Percentiles rank a stretch among this genome's conserved stretches.
Evolutionary conservation across 345 rosid species (phyloP).

Genomic region (Viola odorata): DNA sequence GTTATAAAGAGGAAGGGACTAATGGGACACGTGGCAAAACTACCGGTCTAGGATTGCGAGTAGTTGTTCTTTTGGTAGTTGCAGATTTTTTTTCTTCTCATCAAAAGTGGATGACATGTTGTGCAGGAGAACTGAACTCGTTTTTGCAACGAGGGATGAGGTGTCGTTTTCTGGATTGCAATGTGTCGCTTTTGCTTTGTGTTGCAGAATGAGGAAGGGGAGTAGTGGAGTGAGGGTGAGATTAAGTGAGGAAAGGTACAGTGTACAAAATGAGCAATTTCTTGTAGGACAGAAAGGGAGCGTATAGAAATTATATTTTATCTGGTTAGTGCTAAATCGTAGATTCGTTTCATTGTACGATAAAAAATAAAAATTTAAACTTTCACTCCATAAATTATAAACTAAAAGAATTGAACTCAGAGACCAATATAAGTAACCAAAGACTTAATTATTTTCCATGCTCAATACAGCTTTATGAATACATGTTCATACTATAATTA

Average conservation of each 20-base stretch:
- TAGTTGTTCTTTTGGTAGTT: no score
- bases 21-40: slow-evolving; percentile 16
- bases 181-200: not conserved
- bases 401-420: no score
- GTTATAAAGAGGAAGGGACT: not conserved
- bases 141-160: not conserved
- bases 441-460: no score
- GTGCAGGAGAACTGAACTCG: not conserved
- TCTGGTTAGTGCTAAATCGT: no score
- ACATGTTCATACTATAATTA: no score
- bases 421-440: no score
- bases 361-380: no score
- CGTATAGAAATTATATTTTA: no score
- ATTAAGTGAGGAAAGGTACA: slow-evolving; percentile 12
- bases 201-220: not conserved
- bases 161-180: not conserved
- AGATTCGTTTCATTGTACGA: no score
- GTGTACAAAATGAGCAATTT: slow-evolving; percentile 9
- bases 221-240: not conserved
- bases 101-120: not conserved
- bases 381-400: no score
- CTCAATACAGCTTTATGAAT: no score
- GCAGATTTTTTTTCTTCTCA: not conserved
- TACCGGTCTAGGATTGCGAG: not conserved
- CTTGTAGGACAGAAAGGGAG: not conserved